Conservation (phyloP, 306 rosid species). For the Vicia sativa region DNA sequence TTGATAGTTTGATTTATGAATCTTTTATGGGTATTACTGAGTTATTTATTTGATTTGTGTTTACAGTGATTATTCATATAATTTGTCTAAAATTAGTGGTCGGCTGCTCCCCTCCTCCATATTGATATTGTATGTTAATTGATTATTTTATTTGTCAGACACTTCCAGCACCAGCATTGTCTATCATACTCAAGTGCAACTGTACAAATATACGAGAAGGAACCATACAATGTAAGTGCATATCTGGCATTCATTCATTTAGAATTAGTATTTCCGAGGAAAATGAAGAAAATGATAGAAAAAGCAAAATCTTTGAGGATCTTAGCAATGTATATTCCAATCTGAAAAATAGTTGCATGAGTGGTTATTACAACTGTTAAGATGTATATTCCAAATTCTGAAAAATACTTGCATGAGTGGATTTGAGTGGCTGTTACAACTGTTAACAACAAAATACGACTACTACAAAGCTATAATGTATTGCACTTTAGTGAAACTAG, state of each 20-base stretch:
- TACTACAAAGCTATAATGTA: too few species aligned
- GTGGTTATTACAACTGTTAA: not conserved
- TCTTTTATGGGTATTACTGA: too few species aligned
- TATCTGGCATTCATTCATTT: not conserved
- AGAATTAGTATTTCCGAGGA: not conserved
- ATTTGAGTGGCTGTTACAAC: not conserved
- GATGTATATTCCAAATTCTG: not conserved
- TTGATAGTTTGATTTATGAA: too few species aligned
- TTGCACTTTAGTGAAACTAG: too few species aligned
- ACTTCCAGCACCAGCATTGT: not conserved
- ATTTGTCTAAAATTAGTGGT: too few species aligned
- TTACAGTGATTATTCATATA: too few species aligned
- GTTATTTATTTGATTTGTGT: too few species aligned
- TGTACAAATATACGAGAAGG: slow-evolving; percentile 6
- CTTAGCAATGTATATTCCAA: not conserved
- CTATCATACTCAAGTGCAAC: not conserved
- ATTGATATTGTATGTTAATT: not conserved
- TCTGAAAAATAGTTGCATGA: not conserved
- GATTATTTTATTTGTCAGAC: slow-evolving; percentile 13
- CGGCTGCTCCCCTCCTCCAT: too few species aligned
- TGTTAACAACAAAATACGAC: not conserved
- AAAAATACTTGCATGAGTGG: not conserved
- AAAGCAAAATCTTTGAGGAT: not conserved
- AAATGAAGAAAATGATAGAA: not conserved
- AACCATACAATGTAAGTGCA: slow-evolving; percentile 28